These are phyloP conservation scores for Pythium vanterpoolii DNA, from an alignment of 352 stramenopile genomes.

Conservation along the genomic window DNA sequence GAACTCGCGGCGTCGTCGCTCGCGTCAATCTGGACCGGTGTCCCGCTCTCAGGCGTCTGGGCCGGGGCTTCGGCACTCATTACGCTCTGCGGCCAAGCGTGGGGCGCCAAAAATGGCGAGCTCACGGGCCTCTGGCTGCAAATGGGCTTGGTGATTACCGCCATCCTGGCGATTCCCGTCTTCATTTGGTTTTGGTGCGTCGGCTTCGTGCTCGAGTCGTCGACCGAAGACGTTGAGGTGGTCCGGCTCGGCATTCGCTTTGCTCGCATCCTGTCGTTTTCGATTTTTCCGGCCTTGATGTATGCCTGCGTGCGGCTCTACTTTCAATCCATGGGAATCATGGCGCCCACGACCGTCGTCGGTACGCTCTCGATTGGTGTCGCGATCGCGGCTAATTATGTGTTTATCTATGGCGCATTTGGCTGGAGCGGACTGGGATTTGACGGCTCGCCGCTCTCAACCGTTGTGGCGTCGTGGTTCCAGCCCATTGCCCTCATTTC, in stretches of 20 bases:
- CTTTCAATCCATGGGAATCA: constrained; percentile 84
- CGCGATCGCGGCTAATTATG: constrained; percentile 61
- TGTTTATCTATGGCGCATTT: constrained; percentile 40
- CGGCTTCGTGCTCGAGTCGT: constrained; percentile 50
- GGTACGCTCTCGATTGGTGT: constrained; percentile 65
- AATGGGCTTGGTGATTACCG: constrained; percentile 52
- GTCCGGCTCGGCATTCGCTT: constrained; percentile 67
- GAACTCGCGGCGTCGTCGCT: constrained; percentile 74
- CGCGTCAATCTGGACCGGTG: constrained; percentile 69
- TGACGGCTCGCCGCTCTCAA: constrained; percentile 69
- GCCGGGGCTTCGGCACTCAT: constrained; percentile 64
- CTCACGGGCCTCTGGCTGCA: constrained; percentile 72
- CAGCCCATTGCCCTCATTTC: constrained; percentile 69
- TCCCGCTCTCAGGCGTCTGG: constrained; percentile 70
- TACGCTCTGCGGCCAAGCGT: constrained; percentile 75
- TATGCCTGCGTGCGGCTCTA: constrained; percentile 80
- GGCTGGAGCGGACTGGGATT: constrained; percentile 66
- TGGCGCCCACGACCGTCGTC: constrained; percentile 67
- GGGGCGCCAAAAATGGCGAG: constrained; percentile 63
- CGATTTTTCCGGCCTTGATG: constrained; percentile 67
- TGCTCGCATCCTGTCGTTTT: constrained; percentile 74
- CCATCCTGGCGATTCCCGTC: constrained; percentile 43
- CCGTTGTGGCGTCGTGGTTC: constrained; percentile 78
- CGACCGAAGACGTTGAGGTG: constrained; percentile 61
- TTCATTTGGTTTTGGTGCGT: constrained; percentile 64